Conservation (phyloP, 768 basidiomycete species). For the Xerocomellus chrysenteron region DNA sequence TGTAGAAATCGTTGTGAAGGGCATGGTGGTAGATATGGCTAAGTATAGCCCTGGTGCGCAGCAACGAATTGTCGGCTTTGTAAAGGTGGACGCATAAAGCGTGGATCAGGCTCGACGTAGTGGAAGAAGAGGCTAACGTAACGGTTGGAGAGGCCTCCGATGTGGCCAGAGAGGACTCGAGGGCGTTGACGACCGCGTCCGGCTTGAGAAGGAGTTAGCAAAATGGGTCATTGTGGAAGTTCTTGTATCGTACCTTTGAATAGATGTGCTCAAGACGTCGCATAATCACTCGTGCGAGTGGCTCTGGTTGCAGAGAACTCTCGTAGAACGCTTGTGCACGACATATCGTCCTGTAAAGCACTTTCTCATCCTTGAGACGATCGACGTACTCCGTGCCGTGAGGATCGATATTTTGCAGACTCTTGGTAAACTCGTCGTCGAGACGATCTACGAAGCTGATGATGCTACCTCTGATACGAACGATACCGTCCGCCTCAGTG, state of each 20-base stretch:
- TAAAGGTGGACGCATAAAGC: slow-evolving; percentile 90
- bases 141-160: slow-evolving; percentile 63
- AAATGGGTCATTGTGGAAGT: neutral
- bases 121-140: slow-evolving; percentile 51
- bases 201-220: slow-evolving; percentile 54
- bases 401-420: slow-evolving; percentile 96
- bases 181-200: slow-evolving; percentile 85
- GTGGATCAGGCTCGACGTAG: slow-evolving; percentile 80
- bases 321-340: slow-evolving; percentile 92
- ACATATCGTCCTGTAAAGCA: slow-evolving; percentile 90
- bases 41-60: slow-evolving; percentile 96
- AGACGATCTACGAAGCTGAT: slow-evolving; percentile 95
- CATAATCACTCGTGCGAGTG: slow-evolving; percentile 87
- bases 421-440: slow-evolving; percentile 97
- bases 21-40: slow-evolving; percentile 98
- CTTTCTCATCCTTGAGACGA: slow-evolving; percentile 92
- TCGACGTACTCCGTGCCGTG: slow-evolving; percentile 99
- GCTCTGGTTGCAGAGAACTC: slow-evolving; percentile 70
- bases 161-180: slow-evolving; percentile 67
- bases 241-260: slow-evolving; percentile 67
- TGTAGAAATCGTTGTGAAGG: slow-evolving; percentile 94
- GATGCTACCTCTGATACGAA: slow-evolving; percentile 90
- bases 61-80: slow-evolving; percentile 84
- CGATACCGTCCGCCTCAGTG: slow-evolving; percentile 66
- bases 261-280: slow-evolving; percentile 97